These are phyloP conservation scores for Aspergillus intermedius DNA, from an alignment of 2,329 filamentous ascomycete species.

Conservation along the genomic window DNA sequence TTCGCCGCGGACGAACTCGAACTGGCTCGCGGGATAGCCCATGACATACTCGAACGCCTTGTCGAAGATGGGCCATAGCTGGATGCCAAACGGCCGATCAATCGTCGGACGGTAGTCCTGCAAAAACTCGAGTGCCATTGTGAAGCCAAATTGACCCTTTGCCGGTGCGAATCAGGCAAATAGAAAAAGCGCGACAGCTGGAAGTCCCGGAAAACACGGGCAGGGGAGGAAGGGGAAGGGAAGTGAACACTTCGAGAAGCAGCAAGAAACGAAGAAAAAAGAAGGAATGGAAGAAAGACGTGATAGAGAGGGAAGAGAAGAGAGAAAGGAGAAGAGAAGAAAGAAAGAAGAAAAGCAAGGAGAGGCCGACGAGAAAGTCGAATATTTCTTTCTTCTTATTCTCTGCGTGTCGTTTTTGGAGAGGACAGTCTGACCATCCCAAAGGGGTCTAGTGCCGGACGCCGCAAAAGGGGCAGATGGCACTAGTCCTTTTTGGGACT, in stretches of 20 bases:
- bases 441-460: slow-evolving; percentile 19
- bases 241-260: slow-evolving; percentile 46
- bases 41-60: slow-evolving; percentile 69
- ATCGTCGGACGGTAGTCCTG: slow-evolving; percentile 64
- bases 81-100: slow-evolving; percentile 84
- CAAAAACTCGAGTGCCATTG: slow-evolving; percentile 46
- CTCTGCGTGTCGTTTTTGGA: slow-evolving; percentile 15
- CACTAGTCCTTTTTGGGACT: neutral
- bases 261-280: slow-evolving; percentile 25
- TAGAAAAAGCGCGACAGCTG: neutral
- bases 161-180: neutral
- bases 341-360: slow-evolving; percentile 14
- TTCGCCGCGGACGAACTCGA: slow-evolving; percentile 71
- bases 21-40: slow-evolving; percentile 80
- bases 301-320: slow-evolving; percentile 10
- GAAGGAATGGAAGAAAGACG: slow-evolving; percentile 66
- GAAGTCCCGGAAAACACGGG: slow-evolving; percentile 2
- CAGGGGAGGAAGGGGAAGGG: slow-evolving; percentile 49
- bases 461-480: slow-evolving; percentile 21
- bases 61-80: slow-evolving; percentile 91
- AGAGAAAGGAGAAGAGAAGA: slow-evolving; percentile 21
- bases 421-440: slow-evolving; percentile 7
- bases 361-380: slow-evolving; percentile 8
- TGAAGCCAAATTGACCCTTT: slow-evolving; percentile 10
- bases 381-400: slow-evolving; percentile 9